Base-by-base conservation (phyloP, 371 early-diverging fungal genomes). In the Enterospora canceri region DNA sequence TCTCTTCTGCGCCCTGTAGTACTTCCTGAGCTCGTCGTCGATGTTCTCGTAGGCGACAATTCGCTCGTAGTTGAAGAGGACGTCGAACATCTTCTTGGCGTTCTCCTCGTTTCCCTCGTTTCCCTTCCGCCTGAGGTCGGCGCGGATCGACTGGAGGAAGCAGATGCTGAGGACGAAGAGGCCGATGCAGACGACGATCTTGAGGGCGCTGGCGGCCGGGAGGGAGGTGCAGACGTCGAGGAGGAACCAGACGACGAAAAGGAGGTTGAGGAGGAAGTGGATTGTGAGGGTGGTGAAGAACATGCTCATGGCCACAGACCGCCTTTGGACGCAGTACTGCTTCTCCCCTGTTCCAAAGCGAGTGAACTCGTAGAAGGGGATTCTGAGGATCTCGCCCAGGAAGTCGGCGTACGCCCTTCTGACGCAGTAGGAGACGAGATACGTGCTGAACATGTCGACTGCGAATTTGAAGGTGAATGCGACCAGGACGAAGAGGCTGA, bases 41-140 rank as follows among this genome's bases (percentile, higher is more conserved):
- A 46, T 24, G 35, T 58, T 67, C 34, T 67, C 62, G 32, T 67
- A 67, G 12, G 59, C 61, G 12, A 61, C 46, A 5, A 58, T 62
- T 50, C 67, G 15, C 34, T 67, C 67, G 40, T 67, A 67, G 40
- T 62, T 58, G 12, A 46, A 62, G 8, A 67, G 61, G 3, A 59
- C 30, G 60, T 67, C 67, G 49, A 59, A 67, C 2, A 67, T 5
- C 30, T 67, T 67, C 21, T 23, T 58, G 3, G 67, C 46, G 46
- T 46, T 40, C 8, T 62, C 46, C 30, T 67, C 34, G n/a, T 47
- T 35, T 5, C 67, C 67, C n/a, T 21, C 16, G 54, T 67, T 67
- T 50, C 23, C 60, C 19, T 53, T 29, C 18, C n/a, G 47, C 21
- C 67, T 24, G 2, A 49, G 15, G 2, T 3, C 31, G 3, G 67